These are phyloP conservation scores for Neodidymelliopsis sp. DNA, from an alignment of 2,329 filamentous ascomycete genomes.

Conservation along the genomic window DNA sequence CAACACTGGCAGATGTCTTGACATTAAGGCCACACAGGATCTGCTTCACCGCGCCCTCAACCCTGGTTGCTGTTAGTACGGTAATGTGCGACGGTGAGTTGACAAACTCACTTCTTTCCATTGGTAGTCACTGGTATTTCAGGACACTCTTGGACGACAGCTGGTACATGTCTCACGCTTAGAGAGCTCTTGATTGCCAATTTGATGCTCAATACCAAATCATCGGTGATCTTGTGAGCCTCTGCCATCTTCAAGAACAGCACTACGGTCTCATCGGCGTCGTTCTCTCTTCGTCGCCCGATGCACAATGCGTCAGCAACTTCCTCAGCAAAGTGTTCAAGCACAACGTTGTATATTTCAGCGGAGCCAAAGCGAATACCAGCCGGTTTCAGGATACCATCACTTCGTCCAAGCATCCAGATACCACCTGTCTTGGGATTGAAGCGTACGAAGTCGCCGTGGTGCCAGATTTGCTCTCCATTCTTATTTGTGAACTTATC, in stretches of 20 bases:
- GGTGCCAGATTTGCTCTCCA: conserved; percentile 76
- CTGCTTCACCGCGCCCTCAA: conserved; percentile 96
- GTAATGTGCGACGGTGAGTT: neutral
- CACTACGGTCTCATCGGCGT: conserved; percentile 85
- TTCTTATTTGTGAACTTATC: conserved; percentile 70
- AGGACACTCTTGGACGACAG: conserved; percentile 79
- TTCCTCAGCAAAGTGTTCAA: conserved; percentile 79
- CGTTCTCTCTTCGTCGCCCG: conserved; percentile 73
- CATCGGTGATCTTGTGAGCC: conserved; percentile 63
- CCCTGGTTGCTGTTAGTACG: conserved; percentile 58
- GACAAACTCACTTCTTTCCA: conserved; percentile 81
- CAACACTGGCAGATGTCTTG: conserved; percentile 91
- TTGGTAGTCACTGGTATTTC: conserved; percentile 93
- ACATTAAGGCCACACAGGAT: conserved; percentile 88
- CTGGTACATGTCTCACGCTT: conserved; percentile 88
- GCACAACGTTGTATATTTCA: conserved; percentile 95
- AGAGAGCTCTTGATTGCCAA: conserved; percentile 75
- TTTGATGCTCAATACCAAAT: conserved; percentile 71
- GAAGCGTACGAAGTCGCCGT: conserved; percentile 86
- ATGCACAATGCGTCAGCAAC: conserved; percentile 89
- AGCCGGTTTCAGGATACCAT: conserved; percentile 90
- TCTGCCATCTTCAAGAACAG: conserved; percentile 83
- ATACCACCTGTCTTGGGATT: conserved; percentile 77
- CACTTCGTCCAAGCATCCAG: conserved; percentile 89
- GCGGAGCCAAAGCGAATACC: conserved; percentile 92